These are phyloP conservation scores for Polygonum aviculare DNA, from an alignment of 148 eudicot species.

Conservation along the genomic window DNA sequence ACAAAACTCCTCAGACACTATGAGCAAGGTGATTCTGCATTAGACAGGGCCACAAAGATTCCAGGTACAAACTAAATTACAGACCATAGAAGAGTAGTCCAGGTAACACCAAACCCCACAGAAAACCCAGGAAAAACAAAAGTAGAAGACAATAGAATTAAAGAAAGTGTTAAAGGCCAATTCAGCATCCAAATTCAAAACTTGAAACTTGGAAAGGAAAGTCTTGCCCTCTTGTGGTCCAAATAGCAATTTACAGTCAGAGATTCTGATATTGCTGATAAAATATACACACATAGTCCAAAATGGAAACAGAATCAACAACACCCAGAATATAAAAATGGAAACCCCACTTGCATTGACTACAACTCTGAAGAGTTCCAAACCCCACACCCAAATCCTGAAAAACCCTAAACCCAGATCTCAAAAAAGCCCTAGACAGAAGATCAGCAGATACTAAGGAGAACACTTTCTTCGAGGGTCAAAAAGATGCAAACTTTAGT, in stretches of 20 bases:
- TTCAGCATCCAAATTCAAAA: constrained; percentile 6
- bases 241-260: constrained; percentile 3
- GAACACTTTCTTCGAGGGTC: background rate
- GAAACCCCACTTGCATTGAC: background rate
- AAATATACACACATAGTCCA: background rate
- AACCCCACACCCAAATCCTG: background rate
- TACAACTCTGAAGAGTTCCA: background rate
- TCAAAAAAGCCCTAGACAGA: background rate
- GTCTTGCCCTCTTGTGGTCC: constrained; percentile 2
- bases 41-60: constrained; percentile 6
- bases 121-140: background rate
- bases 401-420: constrained; percentile 5
- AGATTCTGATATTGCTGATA: background rate
- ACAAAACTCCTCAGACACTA: background rate
- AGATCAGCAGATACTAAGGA: background rate
- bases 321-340: background rate
- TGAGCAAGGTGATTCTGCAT: background rate
- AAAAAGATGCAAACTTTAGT: background rate
- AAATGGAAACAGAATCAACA: background rate
- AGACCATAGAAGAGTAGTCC: constrained; percentile 3
- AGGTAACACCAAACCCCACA: constrained; percentile 8
- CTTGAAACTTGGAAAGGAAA: background rate
- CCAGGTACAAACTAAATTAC: background rate
- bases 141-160: background rate
- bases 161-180: background rate